These are phyloP conservation scores for Candolleomyces efflorescens DNA, from an alignment of 768 basidiomycete genomes.

Conservation along the genomic window DNA sequence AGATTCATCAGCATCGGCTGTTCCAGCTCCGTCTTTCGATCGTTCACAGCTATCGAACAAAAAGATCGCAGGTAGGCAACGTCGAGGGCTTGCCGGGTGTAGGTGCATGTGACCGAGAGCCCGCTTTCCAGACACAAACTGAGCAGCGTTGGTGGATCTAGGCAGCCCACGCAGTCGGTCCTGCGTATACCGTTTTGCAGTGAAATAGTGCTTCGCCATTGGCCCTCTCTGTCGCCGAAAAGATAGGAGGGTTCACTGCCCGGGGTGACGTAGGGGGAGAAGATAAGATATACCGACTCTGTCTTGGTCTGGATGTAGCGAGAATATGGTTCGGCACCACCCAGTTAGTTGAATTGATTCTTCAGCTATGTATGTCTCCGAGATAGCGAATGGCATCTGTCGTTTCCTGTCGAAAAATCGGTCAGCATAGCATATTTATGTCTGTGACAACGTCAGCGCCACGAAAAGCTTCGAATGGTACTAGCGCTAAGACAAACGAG, in stretches of 20 bases:
- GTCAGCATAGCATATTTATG: background rate
- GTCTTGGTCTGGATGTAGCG: slow-evolving; percentile 53
- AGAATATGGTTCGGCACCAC: slow-evolving; percentile 81
- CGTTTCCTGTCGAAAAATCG: slow-evolving; percentile 54
- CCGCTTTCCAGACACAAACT: slow-evolving; percentile 94
- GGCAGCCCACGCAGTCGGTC: slow-evolving; percentile 95
- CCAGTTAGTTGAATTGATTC: slow-evolving; percentile 87
- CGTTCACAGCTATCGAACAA: slow-evolving; percentile 96
- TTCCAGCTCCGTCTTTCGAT: slow-evolving; percentile 97
- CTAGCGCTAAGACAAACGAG: no score
- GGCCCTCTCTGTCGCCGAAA: slow-evolving; percentile 17
- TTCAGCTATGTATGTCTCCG: slow-evolving; percentile 92
- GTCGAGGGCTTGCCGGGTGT: no score
- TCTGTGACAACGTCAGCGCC: no score
- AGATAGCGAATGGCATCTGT: slow-evolving; percentile 94
- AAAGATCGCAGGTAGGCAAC: no score
- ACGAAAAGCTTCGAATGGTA: no score
- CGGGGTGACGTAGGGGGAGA: no score
- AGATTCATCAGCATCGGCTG: slow-evolving; percentile 99
- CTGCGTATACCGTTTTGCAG: slow-evolving; percentile 91
- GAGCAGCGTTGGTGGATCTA: slow-evolving; percentile 94
- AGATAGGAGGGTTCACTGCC: background rate
- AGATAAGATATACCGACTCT: slow-evolving; percentile 27
- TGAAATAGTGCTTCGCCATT: slow-evolving; percentile 65
- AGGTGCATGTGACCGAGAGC: slow-evolving; percentile 91